A percentile compares a stretch with the other conserved stretches of the same genome.
Conservation (phyloP, 75 land plant species). For the Gnetum montanum region DNA sequence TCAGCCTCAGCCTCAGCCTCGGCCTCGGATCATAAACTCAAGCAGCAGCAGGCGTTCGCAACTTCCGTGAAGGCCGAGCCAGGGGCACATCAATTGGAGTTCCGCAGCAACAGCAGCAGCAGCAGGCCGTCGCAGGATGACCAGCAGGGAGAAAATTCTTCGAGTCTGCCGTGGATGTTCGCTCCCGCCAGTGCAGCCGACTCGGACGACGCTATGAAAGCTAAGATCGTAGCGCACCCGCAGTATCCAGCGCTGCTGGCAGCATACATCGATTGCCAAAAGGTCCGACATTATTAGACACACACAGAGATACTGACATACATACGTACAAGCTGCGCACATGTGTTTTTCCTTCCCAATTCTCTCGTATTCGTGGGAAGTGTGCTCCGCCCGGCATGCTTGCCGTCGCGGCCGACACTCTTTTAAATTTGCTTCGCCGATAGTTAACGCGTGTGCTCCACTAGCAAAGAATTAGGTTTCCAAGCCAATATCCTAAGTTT, state of each 20-base stretch:
- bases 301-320: not conserved
- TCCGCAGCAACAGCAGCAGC: not conserved
- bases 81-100: not conserved
- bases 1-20: too few species aligned
- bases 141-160: not conserved
- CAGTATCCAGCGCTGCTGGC: conserved; percentile 44
- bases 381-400: too few species aligned
- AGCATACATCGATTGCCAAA: conserved; percentile 69
- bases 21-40: not conserved
- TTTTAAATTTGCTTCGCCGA: too few species aligned
- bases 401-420: too few species aligned
- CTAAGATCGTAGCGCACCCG: conserved; percentile 62
- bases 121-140: not conserved
- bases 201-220: conserved; percentile 44
- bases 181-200: not conserved
- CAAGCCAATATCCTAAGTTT: too few species aligned
- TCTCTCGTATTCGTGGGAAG: too few species aligned
- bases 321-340: not conserved
- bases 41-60: too few species aligned
- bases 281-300: conserved; percentile 20
- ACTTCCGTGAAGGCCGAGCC: too few species aligned
- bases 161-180: not conserved
- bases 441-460: too few species aligned
- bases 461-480: too few species aligned
- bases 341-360: too few species aligned